These are phyloP conservation scores for Flaveria robusta DNA, from an alignment of 129 eudicot genomes.

Conservation along the genomic window DNA sequence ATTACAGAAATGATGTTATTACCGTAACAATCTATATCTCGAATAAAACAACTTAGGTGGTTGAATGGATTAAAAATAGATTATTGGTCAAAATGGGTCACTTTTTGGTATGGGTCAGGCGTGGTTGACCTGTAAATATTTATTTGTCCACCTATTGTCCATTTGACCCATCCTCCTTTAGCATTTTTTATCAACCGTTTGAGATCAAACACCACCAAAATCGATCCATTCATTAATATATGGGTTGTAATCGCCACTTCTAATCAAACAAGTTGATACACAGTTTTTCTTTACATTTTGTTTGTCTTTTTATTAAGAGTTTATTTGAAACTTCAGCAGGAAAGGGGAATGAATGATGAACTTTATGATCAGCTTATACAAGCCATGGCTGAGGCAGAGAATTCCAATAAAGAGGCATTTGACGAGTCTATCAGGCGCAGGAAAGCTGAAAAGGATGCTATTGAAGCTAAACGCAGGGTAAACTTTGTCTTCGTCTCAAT, in stretches of 20 bases:
- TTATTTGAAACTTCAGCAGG: conserved; percentile 48
- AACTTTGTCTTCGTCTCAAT: conserved; percentile 17
- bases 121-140: not conserved
- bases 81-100: not conserved
- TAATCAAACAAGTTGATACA: not conserved
- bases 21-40: not conserved
- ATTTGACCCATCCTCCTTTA: not conserved
- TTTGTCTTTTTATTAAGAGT: conserved; percentile 12
- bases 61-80: not conserved
- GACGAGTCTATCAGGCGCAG: conserved; percentile 78
- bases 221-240: not conserved
- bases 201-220: not conserved
- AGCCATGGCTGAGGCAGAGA: conserved; percentile 72
- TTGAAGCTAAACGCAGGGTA: conserved; percentile 74
- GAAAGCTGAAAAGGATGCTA: conserved; percentile 80
- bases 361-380: conserved; percentile 71
- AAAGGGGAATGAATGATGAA: conserved; percentile 46
- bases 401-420: conserved; percentile 61
- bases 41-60: not conserved
- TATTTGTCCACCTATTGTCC: not conserved
- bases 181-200: not conserved
- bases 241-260: not conserved
- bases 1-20: not conserved
- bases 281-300: not conserved
- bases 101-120: not conserved